Percentiles rank a stretch among this genome's conserved stretches.
These are phyloP conservation scores for Stemphylium vesicarium DNA, from an alignment of 2,329 filamentous ascomycete species.

Conservation along the genomic window DNA sequence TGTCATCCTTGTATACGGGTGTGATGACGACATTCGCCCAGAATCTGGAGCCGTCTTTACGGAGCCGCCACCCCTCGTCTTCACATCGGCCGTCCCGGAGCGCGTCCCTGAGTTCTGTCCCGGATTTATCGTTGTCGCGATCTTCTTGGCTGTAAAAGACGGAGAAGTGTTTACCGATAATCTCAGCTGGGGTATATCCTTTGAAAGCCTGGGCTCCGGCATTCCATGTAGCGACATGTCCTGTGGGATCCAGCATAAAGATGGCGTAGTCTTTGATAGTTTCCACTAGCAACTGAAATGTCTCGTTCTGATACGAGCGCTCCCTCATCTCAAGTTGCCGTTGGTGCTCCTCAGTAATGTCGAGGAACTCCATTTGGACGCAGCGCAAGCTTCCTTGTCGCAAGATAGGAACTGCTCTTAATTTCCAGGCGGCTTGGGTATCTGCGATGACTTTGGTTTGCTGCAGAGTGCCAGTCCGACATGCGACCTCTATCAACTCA, in stretches of 20 bases:
- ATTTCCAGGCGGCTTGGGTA: slow-evolving; percentile 36
- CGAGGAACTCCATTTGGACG: slow-evolving; percentile 52
- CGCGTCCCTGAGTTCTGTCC: slow-evolving; percentile 59
- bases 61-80: slow-evolving; percentile 66
- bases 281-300: slow-evolving; percentile 67
- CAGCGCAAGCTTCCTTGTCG: slow-evolving; percentile 50
- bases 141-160: slow-evolving; percentile 63
- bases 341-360: slow-evolving; percentile 44
- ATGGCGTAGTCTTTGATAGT: slow-evolving; percentile 69
- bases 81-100: slow-evolving; percentile 63
- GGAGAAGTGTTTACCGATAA: slow-evolving; percentile 65
- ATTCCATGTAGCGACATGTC: slow-evolving; percentile 66
- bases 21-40: slow-evolving; percentile 68
- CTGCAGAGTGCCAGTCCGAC: slow-evolving; percentile 45
- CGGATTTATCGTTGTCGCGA: slow-evolving; percentile 57
- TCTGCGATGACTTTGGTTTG: slow-evolving; percentile 41
- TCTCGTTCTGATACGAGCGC: slow-evolving; percentile 56
- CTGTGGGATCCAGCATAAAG: slow-evolving; percentile 64
- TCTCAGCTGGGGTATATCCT: slow-evolving; percentile 61
- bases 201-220: slow-evolving; percentile 62
- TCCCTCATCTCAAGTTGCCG: slow-evolving; percentile 52
- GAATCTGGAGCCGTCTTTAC: slow-evolving; percentile 64
- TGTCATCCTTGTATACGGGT: slow-evolving; percentile 59
- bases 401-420: slow-evolving; percentile 54
- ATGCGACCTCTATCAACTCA: slow-evolving; percentile 48